Evolutionary conservation across 352 stramenopile genomes (phyloP), one percentile per base, ranked within the genome.

Genomic region (Phytophthora nicotianae): DNA sequence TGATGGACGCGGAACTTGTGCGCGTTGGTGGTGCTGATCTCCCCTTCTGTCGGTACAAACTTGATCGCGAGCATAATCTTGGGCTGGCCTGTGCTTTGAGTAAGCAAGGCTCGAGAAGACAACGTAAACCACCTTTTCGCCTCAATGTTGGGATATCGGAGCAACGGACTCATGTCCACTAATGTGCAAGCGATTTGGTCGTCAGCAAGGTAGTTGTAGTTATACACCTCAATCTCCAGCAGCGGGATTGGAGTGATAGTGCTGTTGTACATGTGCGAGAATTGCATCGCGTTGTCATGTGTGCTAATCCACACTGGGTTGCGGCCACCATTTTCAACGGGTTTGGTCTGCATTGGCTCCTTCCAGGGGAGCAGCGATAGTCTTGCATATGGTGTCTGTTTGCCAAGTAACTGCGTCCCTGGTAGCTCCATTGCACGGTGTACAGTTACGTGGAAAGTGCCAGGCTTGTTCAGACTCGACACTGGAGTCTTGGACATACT

Each of bases 201-300:
- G 47, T 96, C 80, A 4, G 83, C 68, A 29, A 96, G 57, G 60
- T 92, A 96, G 58, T 90, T 93, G 46, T 83, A 84, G 49, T 90
- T 96, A 72, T 88, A 96, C 29, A 96, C 81, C 58, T 96, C 85
- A 26, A 96, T 81, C 58, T 94, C 85, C 1, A 96, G 65, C 17
- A 93, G 58, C 26, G 87, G 87, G 24, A 94, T 91, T 4, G 87
- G 87, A 2, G 86, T 96, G 70, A 93, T 94, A 11, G 76, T 86
- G 62, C 85, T 93, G 71, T 93, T 96, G 74, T 93, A 96, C 79
- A 93, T 92, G 72, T 96, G 87, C 27, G 86, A 83, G 41, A 96
- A 89, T 20, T 89, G 81, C 81, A 94, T 89, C 55, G 66, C 73
- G 49, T 93, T 94, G 55, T 91, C 82, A 52, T 94, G 82, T 40